Conservation (phyloP, 371 early-diverging fungal genomes). For the Chytridium lagenaria region DNA sequence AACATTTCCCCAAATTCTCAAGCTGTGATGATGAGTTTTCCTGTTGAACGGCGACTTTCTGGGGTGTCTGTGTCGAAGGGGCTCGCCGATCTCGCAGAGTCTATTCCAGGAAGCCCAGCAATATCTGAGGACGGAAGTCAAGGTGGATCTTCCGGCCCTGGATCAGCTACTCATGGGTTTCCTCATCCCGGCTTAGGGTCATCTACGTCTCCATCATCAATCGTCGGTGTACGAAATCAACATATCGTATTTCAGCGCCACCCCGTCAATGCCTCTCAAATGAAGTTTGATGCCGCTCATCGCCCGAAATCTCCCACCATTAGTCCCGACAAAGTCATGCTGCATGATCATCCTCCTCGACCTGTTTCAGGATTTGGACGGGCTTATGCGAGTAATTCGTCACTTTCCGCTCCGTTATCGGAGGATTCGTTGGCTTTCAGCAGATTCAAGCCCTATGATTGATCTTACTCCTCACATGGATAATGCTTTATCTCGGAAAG, state of each 20-base stretch:
- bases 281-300: conserved; percentile 21
- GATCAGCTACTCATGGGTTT: neutral
- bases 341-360: neutral
- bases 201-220: neutral
- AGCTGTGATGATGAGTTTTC: neutral
- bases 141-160: conserved; percentile 5
- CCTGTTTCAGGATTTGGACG: too few species aligned
- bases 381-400: too few species aligned
- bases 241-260: conserved; percentile 44
- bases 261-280: conserved; percentile 23
- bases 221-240: conserved; percentile 6
- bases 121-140: neutral
- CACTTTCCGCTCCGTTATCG: neutral
- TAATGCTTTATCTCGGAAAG: conserved; percentile 23
- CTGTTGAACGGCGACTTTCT: conserved; percentile 30
- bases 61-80: conserved; percentile 20
- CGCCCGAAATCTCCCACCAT: conserved; percentile 11
- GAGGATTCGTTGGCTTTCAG: conserved; percentile 3
- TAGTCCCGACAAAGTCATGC: conserved; percentile 14
- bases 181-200: neutral
- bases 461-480: conserved; percentile 35
- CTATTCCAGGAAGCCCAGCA: conserved; percentile 21
- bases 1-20: conserved; percentile 1
- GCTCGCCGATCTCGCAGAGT: conserved; percentile 31
- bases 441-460: conserved; percentile 22